These are phyloP conservation scores for Hericium coralloides DNA, from an alignment of 768 basidiomycete genomes.

Conservation along the genomic window DNA sequence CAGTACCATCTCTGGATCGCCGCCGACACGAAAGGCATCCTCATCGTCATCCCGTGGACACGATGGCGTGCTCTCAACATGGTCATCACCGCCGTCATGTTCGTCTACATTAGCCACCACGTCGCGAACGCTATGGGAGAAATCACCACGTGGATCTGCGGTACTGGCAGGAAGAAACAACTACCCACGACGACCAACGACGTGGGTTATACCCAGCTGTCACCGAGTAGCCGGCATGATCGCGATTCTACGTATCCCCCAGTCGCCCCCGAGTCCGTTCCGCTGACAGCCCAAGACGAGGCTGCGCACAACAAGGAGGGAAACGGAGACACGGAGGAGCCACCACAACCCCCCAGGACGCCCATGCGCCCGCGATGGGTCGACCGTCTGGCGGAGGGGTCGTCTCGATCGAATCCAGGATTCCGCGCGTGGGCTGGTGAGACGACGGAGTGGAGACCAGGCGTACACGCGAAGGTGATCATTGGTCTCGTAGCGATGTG, in stretches of 20 bases:
- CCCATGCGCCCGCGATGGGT: constrained; percentile 38
- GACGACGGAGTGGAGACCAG: constrained; percentile 26
- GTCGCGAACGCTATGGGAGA: constrained; percentile 69
- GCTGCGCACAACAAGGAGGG: constrained; percentile 13
- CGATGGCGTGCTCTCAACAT: constrained; percentile 72
- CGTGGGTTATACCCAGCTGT: neutral
- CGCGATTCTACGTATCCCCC: neutral
- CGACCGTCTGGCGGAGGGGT: constrained; percentile 36
- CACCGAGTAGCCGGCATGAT: constrained; percentile 3
- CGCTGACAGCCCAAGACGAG: neutral
- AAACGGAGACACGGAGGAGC: constrained; percentile 20
- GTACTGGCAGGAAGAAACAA: constrained; percentile 20
- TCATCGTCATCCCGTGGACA: constrained; percentile 71
- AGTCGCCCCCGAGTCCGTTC: neutral
- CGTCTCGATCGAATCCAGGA: constrained; percentile 19
- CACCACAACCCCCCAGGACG: constrained; percentile 32
- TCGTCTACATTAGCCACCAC: constrained; percentile 72
- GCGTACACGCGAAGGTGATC: constrained; percentile 33
- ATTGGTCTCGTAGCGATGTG: constrained; percentile 45
- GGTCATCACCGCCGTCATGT: constrained; percentile 63
- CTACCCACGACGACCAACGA: constrained; percentile 14
- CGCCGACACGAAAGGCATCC: constrained; percentile 72
- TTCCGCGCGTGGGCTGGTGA: constrained; percentile 24
- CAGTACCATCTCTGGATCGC: constrained; percentile 88
- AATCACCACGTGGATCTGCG: constrained; percentile 54